Conservation (phyloP, 345 rosid species). For the Mangifera indica region DNA sequence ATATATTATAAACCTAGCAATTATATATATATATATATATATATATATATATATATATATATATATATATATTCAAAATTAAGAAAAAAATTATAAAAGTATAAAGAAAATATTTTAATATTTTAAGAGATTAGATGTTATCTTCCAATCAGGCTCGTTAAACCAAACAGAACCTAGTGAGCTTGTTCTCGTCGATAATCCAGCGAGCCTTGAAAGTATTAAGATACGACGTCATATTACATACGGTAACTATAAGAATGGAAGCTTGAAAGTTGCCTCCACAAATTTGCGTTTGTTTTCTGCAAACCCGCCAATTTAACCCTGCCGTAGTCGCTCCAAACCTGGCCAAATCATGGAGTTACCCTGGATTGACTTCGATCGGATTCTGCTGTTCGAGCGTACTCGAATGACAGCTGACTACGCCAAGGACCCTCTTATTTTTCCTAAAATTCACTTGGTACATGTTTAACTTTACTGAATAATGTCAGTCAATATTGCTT, state of each 20-base stretch:
- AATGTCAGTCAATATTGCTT: neutral
- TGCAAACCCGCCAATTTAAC: neutral
- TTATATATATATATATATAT: too few relatives aligned
- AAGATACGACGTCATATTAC: neutral
- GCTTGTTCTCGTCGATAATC: too few relatives aligned
- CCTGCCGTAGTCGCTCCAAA: neutral
- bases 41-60: too few relatives aligned
- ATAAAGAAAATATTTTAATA: too few relatives aligned
- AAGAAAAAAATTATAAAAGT: too few relatives aligned
- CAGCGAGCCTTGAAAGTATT: too few relatives aligned
- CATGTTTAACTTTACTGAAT: neutral
- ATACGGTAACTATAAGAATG: neutral
- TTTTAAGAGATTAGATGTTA: too few relatives aligned
- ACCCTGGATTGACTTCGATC: slow-evolving; percentile 53
- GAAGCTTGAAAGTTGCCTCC: neutral
- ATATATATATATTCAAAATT: too few relatives aligned
- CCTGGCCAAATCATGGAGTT: slow-evolving; percentile 42
- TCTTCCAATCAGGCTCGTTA: too few relatives aligned
- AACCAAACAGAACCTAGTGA: too few relatives aligned
- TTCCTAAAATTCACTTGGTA: neutral
- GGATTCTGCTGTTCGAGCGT: slow-evolving; percentile 52
- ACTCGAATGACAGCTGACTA: slow-evolving; percentile 59
- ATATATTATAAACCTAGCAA: too few relatives aligned
- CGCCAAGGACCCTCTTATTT: slow-evolving; percentile 37
- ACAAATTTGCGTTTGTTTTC: neutral